Base-by-base conservation (phyloP, 352 stramenopile species). In the Phytophthora europaea region DNA sequence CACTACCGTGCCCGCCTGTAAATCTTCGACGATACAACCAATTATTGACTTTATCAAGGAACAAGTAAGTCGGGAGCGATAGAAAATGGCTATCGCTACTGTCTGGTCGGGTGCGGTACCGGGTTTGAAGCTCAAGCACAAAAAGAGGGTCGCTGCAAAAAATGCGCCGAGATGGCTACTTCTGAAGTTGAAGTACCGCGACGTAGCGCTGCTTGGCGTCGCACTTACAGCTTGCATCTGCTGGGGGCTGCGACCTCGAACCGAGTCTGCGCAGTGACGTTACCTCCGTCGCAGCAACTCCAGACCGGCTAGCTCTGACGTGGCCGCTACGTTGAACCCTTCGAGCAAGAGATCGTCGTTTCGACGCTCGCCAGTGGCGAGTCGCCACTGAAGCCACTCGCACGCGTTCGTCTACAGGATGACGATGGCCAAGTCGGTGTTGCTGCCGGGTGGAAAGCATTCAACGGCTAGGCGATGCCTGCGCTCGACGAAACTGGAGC, bases 101-200 rank as follows among this genome's bases (percentile, higher is more conserved):
- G 6, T 34, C 15, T 9, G 6, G 20, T 34, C 53, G n/a, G 40
- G 26, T 15, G 33, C 31, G 54, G 2, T 26, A 70, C 34, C n/a
- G 1, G 53, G 4, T 20, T 65, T 54, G 45, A 65, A 70, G 43
- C 15, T 63, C 40, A 70, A 64, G 33, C 43, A 53, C n/a, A 38
- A 70, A 70, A 64, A 54, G 51, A 23, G 23, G 31, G 16, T 28
- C 43, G 52, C 7, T 54, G 26, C 52, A 70, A 70, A 64, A 52
- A 22, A 50, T 22, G 43, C 26, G 47, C 26, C 28, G 28, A 64
- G 31, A 70, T 65, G 55, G 64, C 64, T 71, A 61, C 55, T 62
- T 72, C 57, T 67, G 65, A 70, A 70, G 54, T 70, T 70, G 53
- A 70, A 70, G 26, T 62, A 53, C 61, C 31, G 8, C 34, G 9